phyloP scores from a whole-genome alignment of 169 alveolate genomes.

The Babesia sp. region DNA sequence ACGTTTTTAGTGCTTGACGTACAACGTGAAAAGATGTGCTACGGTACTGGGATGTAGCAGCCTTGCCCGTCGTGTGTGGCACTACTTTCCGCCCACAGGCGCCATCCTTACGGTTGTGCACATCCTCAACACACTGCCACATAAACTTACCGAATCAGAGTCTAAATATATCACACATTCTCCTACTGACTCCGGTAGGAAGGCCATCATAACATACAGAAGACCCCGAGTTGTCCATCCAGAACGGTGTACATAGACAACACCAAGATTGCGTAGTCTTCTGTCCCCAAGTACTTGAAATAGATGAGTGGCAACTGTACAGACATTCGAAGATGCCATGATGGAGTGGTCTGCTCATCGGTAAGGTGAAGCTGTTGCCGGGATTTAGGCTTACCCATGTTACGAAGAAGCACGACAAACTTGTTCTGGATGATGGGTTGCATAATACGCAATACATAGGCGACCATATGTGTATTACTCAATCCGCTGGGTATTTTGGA shows the following conservation, averaged over 20 bases:
- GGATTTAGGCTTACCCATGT: conserved; percentile 44
- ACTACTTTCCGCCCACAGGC: not conserved
- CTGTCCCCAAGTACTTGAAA: conserved; percentile 48
- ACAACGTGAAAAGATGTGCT: not conserved
- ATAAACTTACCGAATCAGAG: conserved; percentile 37
- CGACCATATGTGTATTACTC: conserved; percentile 21
- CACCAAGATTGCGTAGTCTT: conserved; percentile 51
- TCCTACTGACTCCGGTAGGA: conserved; percentile 48
- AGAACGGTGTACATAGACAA: conserved; percentile 52
- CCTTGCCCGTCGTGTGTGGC: not conserved
- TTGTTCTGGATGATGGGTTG: conserved; percentile 42
- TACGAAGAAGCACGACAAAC: conserved; percentile 36
- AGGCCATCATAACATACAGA: conserved; percentile 35
- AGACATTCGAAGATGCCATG: conserved; percentile 27
- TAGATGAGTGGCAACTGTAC: conserved; percentile 35
- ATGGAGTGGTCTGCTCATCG: conserved; percentile 43
- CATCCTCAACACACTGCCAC: not conserved
- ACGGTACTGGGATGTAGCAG: too few species aligned
- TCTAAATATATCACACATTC: conserved; percentile 48
- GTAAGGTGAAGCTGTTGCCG: not conserved
- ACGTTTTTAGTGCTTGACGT: not conserved
- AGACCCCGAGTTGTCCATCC: conserved; percentile 59
- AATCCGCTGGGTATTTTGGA: conserved; percentile 2
- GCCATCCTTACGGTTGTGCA: not conserved
- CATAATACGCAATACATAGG: conserved; percentile 50